Evolutionary conservation across 179 eudicot species (phyloP).

Genomic region (Nepenthes alata): DNA sequence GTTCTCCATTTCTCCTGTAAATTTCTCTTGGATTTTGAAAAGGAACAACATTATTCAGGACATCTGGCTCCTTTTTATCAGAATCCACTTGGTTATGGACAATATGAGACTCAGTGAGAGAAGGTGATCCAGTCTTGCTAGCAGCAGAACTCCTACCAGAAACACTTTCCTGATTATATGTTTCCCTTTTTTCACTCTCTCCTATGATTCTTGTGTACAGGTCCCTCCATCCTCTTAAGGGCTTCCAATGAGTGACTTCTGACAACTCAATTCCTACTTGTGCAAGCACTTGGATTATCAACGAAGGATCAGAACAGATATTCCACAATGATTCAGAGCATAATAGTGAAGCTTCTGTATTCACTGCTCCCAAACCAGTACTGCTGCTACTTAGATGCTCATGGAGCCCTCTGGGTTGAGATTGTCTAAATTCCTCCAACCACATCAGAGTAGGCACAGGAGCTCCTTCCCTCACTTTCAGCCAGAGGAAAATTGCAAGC

Average conservation of each 20-base stretch:
- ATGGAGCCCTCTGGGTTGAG: slow-evolving; percentile 13
- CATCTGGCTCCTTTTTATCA: slow-evolving; percentile 21
- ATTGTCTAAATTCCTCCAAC: slow-evolving; percentile 30
- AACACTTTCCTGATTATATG: slow-evolving; percentile 36
- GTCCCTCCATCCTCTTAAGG: slow-evolving; percentile 52
- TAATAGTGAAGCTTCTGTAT: slow-evolving; percentile 17
- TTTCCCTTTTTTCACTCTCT: slow-evolving; percentile 40
- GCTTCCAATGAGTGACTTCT: slow-evolving; percentile 31
- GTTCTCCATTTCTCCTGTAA: slow-evolving; percentile 68
- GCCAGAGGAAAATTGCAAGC: slow-evolving; percentile 44
- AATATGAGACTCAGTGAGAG: slow-evolving; percentile 29
- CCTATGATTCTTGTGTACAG: slow-evolving; percentile 26
- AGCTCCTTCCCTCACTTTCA: slow-evolving; percentile 33
- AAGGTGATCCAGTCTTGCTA: slow-evolving; percentile 32
- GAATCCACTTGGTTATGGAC: slow-evolving; percentile 26
- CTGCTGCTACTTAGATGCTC: slow-evolving; percentile 17
- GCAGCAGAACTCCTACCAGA: slow-evolving; percentile 24
- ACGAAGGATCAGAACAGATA: slow-evolving; percentile 33
- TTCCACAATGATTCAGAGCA: slow-evolving; percentile 36
- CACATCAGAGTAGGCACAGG: slow-evolving; percentile 22
- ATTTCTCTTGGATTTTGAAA: slow-evolving; percentile 70
- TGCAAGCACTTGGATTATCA: slow-evolving; percentile 31
- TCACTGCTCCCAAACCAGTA: slow-evolving; percentile 16
- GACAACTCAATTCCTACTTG: slow-evolving; percentile 32
- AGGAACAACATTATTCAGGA: slow-evolving; percentile 21